These are phyloP conservation scores for Asterella californica DNA, from an alignment of 225 moss, liverwort and hornwort genomes.

Conservation along the genomic window DNA sequence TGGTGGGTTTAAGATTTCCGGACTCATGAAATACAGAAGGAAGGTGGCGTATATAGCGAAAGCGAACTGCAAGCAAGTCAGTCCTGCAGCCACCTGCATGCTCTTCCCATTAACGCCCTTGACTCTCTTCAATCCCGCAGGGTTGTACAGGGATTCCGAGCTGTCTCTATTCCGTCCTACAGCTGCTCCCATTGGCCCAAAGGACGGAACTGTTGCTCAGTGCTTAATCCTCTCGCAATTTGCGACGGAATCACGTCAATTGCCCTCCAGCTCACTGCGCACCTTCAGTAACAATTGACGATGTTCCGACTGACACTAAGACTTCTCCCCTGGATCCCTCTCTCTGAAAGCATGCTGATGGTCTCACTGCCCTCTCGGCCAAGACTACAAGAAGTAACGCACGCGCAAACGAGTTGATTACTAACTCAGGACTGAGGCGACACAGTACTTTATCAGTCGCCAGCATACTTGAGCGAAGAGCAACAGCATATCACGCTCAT, in stretches of 20 bases:
- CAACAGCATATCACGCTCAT: neutral
- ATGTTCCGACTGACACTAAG: neutral
- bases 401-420: neutral
- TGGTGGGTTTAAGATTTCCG: conserved; percentile 66
- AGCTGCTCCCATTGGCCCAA: conserved; percentile 35
- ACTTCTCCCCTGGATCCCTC: neutral
- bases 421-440: neutral
- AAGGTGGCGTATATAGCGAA: conserved; percentile 93
- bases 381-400: conserved; percentile 10
- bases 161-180: conserved; percentile 44
- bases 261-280: conserved; percentile 8
- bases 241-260: conserved; percentile 1
- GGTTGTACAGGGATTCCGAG: conserved; percentile 38
- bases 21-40: conserved; percentile 85
- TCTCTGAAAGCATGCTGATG: neutral
- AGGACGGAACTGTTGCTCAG: conserved; percentile 1
- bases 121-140: conserved; percentile 22
- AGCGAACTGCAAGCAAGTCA: conserved; percentile 86
- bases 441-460: neutral
- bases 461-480: neutral
- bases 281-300: neutral
- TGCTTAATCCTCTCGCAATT: conserved; percentile 4
- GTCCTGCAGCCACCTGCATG: conserved; percentile 75
- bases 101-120: conserved; percentile 34
- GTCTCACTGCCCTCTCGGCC: neutral